Evolutionary conservation across 352 stramenopile genomes (phyloP), one percentile per base, ranked within the genome.

Genomic region (Pythium phragmitis): DNA sequence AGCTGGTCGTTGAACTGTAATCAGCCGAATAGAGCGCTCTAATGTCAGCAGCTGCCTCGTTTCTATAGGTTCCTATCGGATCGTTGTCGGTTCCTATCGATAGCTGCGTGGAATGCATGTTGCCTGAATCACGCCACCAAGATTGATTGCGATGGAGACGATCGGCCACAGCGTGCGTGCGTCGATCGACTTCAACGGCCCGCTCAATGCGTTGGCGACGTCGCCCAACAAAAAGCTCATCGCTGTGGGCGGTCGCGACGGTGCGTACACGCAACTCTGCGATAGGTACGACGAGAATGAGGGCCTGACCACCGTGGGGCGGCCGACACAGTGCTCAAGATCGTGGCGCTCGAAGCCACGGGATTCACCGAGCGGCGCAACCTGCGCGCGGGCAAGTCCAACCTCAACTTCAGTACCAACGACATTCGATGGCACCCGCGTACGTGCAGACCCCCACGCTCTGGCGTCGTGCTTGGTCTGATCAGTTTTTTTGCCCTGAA

Each of bases 391-490:
- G 82, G 83, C 49, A 96, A 94, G 52, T 80, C 85, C 13, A 92
- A 82, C 34, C 75, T 94, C 49, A 96, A 91, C 63, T 94, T 96
- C 34, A 96, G 82, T 58, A 94, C 87, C 17, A 96, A 94, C 57
- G 87, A 96, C 61, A 94, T 96, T 45, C 87, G 87, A 7, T 96
- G 87, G 87, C 84, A 96, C 64, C 87, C 85, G 43, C 84, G 86
- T 94, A 82, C 54, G 79, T 69, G 46, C 7, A 30, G 26, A 33
- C 5, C 14, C 36, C 23, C 7, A 21, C 23, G 5, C 13, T 13
- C 19, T 21, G 16, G 9, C 14, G 39, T 46, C 34, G 13, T 57
- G 11, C 43, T n/a, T 28, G 30, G 23, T 49, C 3, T 30, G n/a
- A 33, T 16, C 53, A 13, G 46, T 50, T 36, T 11, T 48, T 17